Conservation (phyloP, 2,329 filamentous ascomycete species). For the Botrytis tulipae region DNA sequence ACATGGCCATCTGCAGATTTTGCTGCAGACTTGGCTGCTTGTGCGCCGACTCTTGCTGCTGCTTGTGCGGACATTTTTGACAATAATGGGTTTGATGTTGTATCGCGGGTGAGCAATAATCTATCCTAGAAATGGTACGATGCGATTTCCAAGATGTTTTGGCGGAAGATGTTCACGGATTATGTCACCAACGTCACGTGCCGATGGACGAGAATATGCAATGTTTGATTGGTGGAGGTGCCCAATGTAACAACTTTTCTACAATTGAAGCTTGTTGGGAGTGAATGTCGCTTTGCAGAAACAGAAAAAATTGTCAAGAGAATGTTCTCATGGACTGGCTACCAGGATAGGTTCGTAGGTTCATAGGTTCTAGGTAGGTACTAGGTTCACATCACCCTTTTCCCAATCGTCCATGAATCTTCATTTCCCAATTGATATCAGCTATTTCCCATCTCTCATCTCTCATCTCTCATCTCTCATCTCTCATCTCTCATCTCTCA, state of each 20-base stretch:
- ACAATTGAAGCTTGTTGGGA: neutral
- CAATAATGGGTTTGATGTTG: slow-evolving; percentile 20
- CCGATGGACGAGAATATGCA: neutral
- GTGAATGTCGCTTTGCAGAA: neutral
- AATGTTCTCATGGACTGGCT: neutral
- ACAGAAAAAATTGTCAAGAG: neutral
- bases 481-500: neutral
- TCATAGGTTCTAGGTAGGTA: too few relatives aligned
- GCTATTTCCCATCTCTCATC: neutral
- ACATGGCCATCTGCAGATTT: slow-evolving; percentile 46
- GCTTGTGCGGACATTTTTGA: slow-evolving; percentile 37
- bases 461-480: neutral
- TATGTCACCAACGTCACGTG: slow-evolving; percentile 11
- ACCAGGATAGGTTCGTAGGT: neutral
- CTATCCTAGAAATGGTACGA: slow-evolving; percentile 25
- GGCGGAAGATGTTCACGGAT: neutral
- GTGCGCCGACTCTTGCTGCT: slow-evolving; percentile 38
- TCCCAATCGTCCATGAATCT: neutral
- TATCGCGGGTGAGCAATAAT: slow-evolving; percentile 10
- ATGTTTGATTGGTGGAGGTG: neutral
- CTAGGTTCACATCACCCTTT: neutral
- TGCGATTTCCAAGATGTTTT: slow-evolving; percentile 20
- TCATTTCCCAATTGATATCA: slow-evolving; percentile 1
- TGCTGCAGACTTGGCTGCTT: slow-evolving; percentile 40
- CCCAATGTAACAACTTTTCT: neutral